Evolutionary conservation across 1,139 yeast species (phyloP).

Genomic region (Casaregolazyma suthepensis): DNA sequence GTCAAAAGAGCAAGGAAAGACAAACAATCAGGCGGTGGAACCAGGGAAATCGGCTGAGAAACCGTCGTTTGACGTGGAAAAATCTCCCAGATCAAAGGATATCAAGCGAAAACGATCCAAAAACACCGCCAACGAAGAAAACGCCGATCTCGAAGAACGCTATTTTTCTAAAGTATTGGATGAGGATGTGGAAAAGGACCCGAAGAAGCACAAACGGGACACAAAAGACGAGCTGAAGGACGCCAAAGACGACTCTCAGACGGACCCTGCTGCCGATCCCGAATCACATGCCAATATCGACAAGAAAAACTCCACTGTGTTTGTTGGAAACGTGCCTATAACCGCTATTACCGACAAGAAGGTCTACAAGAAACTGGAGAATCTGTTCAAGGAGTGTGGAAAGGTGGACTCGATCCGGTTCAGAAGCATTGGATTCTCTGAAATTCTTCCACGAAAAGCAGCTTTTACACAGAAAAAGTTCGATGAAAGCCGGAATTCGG

Average conservation of each 20-base stretch:
- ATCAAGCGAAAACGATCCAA: conserved; percentile 8
- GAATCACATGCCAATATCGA: conserved; percentile 46
- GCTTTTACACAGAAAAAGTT: conserved; percentile 80
- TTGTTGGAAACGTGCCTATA: conserved; percentile 79
- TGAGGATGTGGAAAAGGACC: conserved; percentile 2
- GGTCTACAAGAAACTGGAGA: conserved; percentile 57
- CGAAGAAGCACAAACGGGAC: conserved; percentile 22
- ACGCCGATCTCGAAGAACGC: conserved; percentile 5
- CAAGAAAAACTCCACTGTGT: conserved; percentile 82
- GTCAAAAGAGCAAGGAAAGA: neutral
- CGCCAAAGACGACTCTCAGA: conserved; percentile 16
- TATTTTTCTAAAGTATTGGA: conserved; percentile 2
- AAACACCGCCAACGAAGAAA: neutral
- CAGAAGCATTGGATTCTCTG: conserved; percentile 87
- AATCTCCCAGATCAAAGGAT: neutral
- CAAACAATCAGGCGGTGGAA: neutral
- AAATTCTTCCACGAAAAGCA: conserved; percentile 83
- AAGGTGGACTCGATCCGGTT: conserved; percentile 71
- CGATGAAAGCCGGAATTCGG: conserved; percentile 70
- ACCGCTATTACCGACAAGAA: conserved; percentile 60
- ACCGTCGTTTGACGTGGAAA: neutral
- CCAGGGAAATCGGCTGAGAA: neutral
- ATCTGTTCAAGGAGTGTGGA: conserved; percentile 52
- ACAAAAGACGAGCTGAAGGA: conserved; percentile 25
- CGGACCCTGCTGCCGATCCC: conserved; percentile 11